Conservation (phyloP, 1,284 basidiomycete genomes). For the Ceratobasidium papillatum region DNA sequence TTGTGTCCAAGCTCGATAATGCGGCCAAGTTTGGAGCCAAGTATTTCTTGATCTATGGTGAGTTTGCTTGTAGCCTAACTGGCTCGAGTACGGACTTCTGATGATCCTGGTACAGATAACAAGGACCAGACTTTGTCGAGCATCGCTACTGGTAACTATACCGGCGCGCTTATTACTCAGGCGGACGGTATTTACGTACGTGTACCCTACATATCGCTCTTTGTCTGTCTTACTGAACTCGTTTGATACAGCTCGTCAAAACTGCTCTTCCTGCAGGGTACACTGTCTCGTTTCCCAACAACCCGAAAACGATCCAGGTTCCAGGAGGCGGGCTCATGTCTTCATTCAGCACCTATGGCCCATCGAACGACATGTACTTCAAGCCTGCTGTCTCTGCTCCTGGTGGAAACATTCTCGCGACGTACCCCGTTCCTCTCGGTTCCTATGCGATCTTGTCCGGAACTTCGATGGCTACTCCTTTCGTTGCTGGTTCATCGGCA, state of each 20-base stretch:
- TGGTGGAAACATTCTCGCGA: constrained; percentile 69
- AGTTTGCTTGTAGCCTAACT: background rate
- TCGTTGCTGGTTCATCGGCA: constrained; percentile 70
- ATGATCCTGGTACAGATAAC: background rate
- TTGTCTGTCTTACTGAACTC: background rate
- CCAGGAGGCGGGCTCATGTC: constrained; percentile 64
- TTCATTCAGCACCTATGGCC: constrained; percentile 64
- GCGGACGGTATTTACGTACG: constrained; percentile 50
- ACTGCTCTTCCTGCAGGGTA: background rate
- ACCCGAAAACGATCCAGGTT: constrained; percentile 48
- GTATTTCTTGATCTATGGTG: constrained; percentile 59
- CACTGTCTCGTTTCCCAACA: background rate
- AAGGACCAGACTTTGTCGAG: constrained; percentile 26
- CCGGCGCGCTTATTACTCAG: constrained; percentile 42
- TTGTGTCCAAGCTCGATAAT: constrained; percentile 60
- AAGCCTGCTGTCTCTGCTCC: constrained; percentile 69
- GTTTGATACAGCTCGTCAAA: background rate
- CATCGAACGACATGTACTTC: constrained; percentile 67
- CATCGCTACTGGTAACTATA: constrained; percentile 37
- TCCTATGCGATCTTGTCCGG: constrained; percentile 59
- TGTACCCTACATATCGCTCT: background rate
- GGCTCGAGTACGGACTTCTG: too few species aligned
- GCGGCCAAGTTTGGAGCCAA: constrained; percentile 62
- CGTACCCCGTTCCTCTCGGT: constrained; percentile 58
- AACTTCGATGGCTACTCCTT: constrained; percentile 58